These are phyloP conservation scores for Solanum bulbocastanum DNA, from an alignment of 257 asterid species.

Conservation along the genomic window DNA sequence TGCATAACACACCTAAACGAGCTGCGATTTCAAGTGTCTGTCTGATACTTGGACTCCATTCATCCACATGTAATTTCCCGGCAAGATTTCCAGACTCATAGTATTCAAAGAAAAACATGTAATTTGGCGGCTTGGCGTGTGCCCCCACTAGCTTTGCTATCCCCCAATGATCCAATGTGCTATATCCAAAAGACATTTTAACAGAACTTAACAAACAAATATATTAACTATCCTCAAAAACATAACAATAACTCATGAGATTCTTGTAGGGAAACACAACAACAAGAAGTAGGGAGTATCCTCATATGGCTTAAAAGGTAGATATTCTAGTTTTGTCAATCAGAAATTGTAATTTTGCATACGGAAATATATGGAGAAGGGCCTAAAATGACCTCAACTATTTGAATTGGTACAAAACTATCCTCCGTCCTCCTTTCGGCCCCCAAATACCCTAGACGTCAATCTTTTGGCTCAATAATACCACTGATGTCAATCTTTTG, in stretches of 20 bases:
- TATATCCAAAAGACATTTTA: slow-evolving; percentile 21
- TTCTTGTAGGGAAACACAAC: not conserved
- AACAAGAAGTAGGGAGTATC: not conserved
- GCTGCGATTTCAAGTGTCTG: slow-evolving; percentile 41
- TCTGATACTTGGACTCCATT: slow-evolving; percentile 50
- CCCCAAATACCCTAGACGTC: not conserved
- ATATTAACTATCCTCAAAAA: not conserved
- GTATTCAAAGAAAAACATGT: slow-evolving; percentile 70
- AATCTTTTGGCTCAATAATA: not conserved
- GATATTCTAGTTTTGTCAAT: not conserved
- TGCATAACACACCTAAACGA: slow-evolving; percentile 39
- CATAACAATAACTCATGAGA: slow-evolving; percentile 1
- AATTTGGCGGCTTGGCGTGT: slow-evolving; percentile 86
- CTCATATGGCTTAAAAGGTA: not conserved
- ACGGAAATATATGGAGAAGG: not conserved
- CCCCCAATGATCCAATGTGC: slow-evolving; percentile 85
- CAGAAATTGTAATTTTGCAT: not conserved
- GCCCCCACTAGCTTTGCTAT: slow-evolving; percentile 75
- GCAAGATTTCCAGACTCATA: slow-evolving; percentile 67
- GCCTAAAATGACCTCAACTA: not conserved
- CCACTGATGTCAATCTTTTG: not conserved
- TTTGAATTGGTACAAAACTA: not conserved
- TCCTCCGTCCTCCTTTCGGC: not conserved
- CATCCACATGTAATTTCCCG: slow-evolving; percentile 73
- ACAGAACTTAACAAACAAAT: not conserved